These are phyloP conservation scores for Backusella tuberculispora DNA, from an alignment of 192 early-diverging fungal genomes.

Conservation along the genomic window DNA sequence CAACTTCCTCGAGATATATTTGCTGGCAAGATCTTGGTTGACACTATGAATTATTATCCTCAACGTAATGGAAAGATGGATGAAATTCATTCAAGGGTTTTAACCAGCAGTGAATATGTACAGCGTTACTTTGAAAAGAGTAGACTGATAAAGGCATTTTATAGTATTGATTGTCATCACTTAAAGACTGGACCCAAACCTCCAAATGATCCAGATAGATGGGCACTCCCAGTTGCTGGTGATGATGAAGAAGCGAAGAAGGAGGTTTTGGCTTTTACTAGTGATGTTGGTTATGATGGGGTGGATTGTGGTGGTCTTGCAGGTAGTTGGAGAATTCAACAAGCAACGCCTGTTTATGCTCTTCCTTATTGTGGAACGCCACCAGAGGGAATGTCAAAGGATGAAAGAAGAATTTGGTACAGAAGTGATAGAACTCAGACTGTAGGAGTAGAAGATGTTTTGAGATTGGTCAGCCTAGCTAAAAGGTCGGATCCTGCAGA, in stretches of 20 bases:
- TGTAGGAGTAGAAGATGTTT: background rate
- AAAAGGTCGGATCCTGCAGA: conserved; percentile 2
- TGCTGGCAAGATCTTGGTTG: background rate
- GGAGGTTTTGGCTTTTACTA: background rate
- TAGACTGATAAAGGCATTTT: background rate
- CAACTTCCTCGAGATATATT: background rate
- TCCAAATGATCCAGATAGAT: background rate
- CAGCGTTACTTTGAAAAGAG: conserved; percentile 11
- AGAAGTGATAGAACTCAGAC: background rate
- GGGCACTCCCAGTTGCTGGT: background rate
- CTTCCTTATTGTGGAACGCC: background rate
- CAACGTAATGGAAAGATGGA: background rate
- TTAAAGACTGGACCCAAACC: background rate
- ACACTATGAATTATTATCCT: conserved; percentile 3
- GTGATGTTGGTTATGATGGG: background rate
- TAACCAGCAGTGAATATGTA: conserved; percentile 1
- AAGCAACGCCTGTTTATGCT: background rate
- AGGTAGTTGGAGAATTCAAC: background rate
- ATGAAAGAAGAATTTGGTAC: conserved; percentile 1
- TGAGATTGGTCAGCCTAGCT: background rate
- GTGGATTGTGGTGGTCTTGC: conserved; percentile 4
- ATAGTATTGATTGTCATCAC: conserved; percentile 13
- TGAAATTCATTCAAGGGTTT: background rate
- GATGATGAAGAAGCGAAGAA: background rate
- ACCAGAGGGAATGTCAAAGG: background rate